These are phyloP conservation scores for Pichia sp. DNA, from an alignment of 1,139 yeast genomes.

Conservation along the genomic window DNA sequence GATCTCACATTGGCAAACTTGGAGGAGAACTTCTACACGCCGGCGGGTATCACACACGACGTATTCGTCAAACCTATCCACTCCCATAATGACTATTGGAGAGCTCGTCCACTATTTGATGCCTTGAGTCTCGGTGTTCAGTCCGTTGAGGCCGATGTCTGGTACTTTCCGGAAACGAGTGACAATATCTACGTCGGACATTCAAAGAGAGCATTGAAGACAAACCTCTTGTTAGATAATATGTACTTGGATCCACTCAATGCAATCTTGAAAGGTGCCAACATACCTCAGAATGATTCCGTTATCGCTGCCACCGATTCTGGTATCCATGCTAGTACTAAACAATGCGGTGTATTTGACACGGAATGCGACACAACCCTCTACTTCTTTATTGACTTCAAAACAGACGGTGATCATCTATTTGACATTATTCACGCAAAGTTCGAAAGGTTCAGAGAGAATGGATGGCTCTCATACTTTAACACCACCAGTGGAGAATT, in stretches of 20 bases:
- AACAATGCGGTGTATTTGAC: constrained; percentile 35
- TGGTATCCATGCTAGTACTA: too few relatives aligned
- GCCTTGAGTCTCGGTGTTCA: constrained; percentile 53
- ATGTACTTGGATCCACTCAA: constrained; percentile 51
- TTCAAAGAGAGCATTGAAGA: constrained; percentile 39
- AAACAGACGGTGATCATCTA: constrained; percentile 33
- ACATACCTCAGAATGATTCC: constrained; percentile 7
- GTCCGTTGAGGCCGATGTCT: constrained; percentile 68
- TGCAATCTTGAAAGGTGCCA: constrained; percentile 35
- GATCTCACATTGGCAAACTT: background rate
- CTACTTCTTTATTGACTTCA: constrained; percentile 41
- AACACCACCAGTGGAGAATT: constrained; percentile 24
- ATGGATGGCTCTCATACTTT: constrained; percentile 32
- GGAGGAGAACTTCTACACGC: constrained; percentile 5
- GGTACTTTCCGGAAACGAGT: constrained; percentile 30
- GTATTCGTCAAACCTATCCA: constrained; percentile 35
- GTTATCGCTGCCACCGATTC: too few relatives aligned
- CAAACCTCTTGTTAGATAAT: constrained; percentile 38
- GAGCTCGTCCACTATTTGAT: constrained; percentile 51
- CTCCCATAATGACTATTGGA: constrained; percentile 76
- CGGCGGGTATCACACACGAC: constrained; percentile 18
- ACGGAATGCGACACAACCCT: constrained; percentile 35
- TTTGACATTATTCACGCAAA: constrained; percentile 29
- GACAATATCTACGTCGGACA: constrained; percentile 62
- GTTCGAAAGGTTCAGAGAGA: constrained; percentile 30